Evolutionary conservation across 257 asterid genomes (phyloP).

Genomic region (Leptodermis oblonga): DNA sequence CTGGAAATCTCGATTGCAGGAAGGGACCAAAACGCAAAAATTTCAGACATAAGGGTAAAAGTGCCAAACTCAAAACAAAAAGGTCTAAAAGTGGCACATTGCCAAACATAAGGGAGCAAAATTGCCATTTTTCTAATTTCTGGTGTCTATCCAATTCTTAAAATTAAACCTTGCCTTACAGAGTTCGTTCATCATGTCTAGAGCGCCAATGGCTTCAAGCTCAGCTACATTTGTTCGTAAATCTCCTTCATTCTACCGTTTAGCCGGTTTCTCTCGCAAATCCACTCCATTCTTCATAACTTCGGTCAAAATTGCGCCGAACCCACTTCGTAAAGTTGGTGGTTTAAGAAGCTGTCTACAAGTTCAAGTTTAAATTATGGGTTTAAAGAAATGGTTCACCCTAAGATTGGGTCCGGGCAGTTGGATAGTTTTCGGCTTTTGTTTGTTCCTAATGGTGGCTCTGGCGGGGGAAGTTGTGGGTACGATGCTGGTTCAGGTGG

Average conservation of each 20-base stretch:
- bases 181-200: no score
- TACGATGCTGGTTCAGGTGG: slow-evolving; percentile 51
- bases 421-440: slow-evolving; percentile 40
- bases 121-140: no score
- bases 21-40: no score
- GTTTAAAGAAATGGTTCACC: slow-evolving; percentile 22
- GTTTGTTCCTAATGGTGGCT: slow-evolving; percentile 45
- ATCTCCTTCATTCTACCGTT: slow-evolving; percentile 23
- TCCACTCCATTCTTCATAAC: slow-evolving; percentile 20
- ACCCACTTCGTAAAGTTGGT: slow-evolving; percentile 17
- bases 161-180: no score
- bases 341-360: slow-evolving; percentile 20
- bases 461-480: slow-evolving; percentile 43
- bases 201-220: slow-evolving; percentile 32
- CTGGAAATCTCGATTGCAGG: no score
- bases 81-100: no score
- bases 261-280: slow-evolving; percentile 19
- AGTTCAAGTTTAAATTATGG: slow-evolving; percentile 24
- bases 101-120: no score
- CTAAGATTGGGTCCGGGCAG: slow-evolving; percentile 19
- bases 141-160: no score
- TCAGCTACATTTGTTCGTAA: slow-evolving; percentile 29
- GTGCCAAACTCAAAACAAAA: no score
- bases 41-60: no score
- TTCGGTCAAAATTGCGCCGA: slow-evolving; percentile 24